Percentiles rank a stretch among this genome's conserved stretches.
Conservation (phyloP, 2,329 filamentous ascomycete species). For the Neocatenulostroma microsporum region DNA sequence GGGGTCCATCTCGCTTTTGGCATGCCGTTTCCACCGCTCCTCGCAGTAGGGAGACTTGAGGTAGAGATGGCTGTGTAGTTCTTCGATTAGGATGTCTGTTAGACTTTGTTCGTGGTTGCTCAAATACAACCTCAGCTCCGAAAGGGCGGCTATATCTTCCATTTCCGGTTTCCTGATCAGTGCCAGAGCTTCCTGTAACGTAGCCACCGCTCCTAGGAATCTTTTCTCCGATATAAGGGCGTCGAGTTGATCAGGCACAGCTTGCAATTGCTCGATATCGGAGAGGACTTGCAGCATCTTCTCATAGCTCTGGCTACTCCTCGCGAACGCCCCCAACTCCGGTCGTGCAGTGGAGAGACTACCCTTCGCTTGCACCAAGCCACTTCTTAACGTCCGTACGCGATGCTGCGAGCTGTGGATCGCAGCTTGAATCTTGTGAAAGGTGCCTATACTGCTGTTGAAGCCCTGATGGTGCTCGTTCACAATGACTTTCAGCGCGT, state of each 20-base stretch:
- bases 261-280: conserved; percentile 67
- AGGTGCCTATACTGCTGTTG: conserved; percentile 97
- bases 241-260: conserved; percentile 85
- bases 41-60: conserved; percentile 97
- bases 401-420: conserved; percentile 82
- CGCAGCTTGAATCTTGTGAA: conserved; percentile 95
- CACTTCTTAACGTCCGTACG: conserved; percentile 73
- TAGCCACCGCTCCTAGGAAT: conserved; percentile 85
- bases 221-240: conserved; percentile 93
- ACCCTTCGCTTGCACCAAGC: conserved; percentile 67
- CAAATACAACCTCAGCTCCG: conserved; percentile 78
- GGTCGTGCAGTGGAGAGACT: conserved; percentile 80
- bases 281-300: conserved; percentile 75
- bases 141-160: conserved; percentile 81
- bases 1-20: conserved; percentile 47
- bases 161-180: conserved; percentile 80
- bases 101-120: conserved; percentile 86
- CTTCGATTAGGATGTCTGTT: conserved; percentile 93
- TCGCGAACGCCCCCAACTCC: conserved; percentile 82
- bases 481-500: conserved; percentile 86
- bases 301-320: conserved; percentile 82
- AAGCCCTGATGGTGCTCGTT: conserved; percentile 99
- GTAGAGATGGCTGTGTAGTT: conserved; percentile 93
- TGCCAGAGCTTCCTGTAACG: conserved; percentile 77
- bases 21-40: conserved; percentile 80